Evolutionary conservation across 2,329 filamentous ascomycete species (phyloP).

Genomic region (Epichloe festucae): DNA sequence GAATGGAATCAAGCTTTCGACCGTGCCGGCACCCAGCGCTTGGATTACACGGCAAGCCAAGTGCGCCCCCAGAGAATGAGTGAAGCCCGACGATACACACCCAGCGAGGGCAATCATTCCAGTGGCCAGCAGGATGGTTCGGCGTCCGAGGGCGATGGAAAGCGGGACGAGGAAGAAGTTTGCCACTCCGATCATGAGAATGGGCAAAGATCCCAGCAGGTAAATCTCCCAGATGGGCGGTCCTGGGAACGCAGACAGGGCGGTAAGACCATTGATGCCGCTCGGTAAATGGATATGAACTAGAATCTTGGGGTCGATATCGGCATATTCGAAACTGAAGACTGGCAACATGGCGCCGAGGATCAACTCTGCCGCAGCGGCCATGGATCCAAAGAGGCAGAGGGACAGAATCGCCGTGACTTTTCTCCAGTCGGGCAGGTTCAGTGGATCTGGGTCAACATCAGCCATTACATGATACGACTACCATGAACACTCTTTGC

Average conservation of each 20-base stretch:
- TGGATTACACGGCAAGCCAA: conserved; percentile 1
- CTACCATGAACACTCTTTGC: background rate
- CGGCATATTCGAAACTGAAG: conserved; percentile 3
- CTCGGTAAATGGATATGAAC: background rate
- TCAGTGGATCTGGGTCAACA: background rate
- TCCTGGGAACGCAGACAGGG: background rate
- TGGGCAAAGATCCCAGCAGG: background rate
- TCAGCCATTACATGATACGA: background rate
- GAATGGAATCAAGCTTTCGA: conserved; percentile 2
- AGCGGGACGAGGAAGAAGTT: conserved; percentile 3
- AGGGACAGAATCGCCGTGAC: background rate
- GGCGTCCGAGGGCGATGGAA: background rate
- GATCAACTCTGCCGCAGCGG: conserved; percentile 1
- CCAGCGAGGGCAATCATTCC: conserved; percentile 1
- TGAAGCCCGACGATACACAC: background rate
- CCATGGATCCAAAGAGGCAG: conserved; percentile 2
- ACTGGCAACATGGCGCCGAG: conserved; percentile 1
- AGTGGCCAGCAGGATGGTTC: background rate
- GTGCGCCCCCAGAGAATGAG: background rate
- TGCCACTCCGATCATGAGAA: conserved; percentile 1
- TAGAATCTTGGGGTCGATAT: background rate
- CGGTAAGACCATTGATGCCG: background rate
- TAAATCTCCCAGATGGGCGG: conserved; percentile 3
- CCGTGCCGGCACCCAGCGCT: conserved; percentile 1
- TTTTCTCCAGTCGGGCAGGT: conserved; percentile 1